These are phyloP conservation scores for Rhodotorula sp. DNA, from an alignment of 1,284 basidiomycete species.

Conservation along the genomic window DNA sequence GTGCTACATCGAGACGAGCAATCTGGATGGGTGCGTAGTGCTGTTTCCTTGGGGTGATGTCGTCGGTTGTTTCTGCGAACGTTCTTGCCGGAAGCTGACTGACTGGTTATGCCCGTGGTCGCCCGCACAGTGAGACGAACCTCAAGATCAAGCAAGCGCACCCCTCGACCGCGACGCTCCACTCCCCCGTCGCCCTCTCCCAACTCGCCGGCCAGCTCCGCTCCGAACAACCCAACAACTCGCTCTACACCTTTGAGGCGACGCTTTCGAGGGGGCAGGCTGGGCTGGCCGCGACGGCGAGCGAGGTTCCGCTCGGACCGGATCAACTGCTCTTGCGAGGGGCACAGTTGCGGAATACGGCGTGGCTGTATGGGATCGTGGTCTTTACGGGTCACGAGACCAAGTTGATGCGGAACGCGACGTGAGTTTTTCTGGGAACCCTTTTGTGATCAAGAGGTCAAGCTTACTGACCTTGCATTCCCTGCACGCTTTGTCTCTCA, in stretches of 20 bases:
- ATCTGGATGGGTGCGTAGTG: slow-evolving; percentile 82
- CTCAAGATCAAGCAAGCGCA: slow-evolving; percentile 98
- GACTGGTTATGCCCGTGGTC: no score
- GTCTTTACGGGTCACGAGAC: slow-evolving; percentile 98
- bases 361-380: slow-evolving; percentile 91
- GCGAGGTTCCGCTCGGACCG: slow-evolving; percentile 82
- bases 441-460: neutral
- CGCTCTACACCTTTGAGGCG: slow-evolving; percentile 90
- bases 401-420: slow-evolving; percentile 90
- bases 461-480: neutral
- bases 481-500: neutral
- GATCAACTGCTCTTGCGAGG: slow-evolving; percentile 93
- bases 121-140: slow-evolving; percentile 76
- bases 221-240: slow-evolving; percentile 96
- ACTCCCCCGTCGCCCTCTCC: slow-evolving; percentile 70
- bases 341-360: slow-evolving; percentile 92
- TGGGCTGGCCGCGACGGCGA: slow-evolving; percentile 49
- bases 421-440: slow-evolving; percentile 58
- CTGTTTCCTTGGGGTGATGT: neutral
- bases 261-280: slow-evolving; percentile 51
- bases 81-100: no score
- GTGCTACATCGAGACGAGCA: slow-evolving; percentile 96
- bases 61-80: slow-evolving; percentile 1
- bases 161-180: slow-evolving; percentile 73
- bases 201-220: slow-evolving; percentile 76